Evolutionary conservation across 805 yeast genomes (phyloP), one percentile per base, ranked within the genome.

Genomic region (Ogataea haglerorum): DNA sequence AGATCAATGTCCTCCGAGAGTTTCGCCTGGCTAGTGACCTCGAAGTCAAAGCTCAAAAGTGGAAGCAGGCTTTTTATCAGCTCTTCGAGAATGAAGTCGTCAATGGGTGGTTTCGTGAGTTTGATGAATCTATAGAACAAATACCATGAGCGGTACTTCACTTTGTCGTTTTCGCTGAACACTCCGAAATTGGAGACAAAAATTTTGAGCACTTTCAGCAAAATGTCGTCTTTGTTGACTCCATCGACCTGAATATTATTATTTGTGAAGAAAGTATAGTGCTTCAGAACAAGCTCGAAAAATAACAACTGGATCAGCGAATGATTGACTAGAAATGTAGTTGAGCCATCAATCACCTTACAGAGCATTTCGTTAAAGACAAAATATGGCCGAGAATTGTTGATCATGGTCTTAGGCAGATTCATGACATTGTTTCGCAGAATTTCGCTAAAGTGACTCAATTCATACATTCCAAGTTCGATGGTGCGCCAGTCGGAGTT

Each of bases 131-230:
- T 76, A 55, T 82, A 82, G 53, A 91, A 87, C 48, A 90, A 68
- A 60, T 87, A 91, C 96, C 98, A 93, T 30, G 95, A 75, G 60
- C 97, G 80, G 41, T 78, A 71, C 53, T 89, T 80, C 4, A 90
- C 96, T 46, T 79, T 83, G 43, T 75, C 83, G 49, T 75, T 71
- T 5, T 72, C 69, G 63, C 83, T 87, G 61, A 87, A 89, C 46
- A 91, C 75, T 12, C 97, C 98, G 51, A 82, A 73, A 25, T 80
- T 80, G 13, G 93, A 79, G 32, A 88, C 78, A 58, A 93, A 91
- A 16, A 85, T 74, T 51, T 85, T 85, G 43, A 91, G 68, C 14
- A 88, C 77, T 44, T 81, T 75, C 45, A 74, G 60, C 9, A 85
- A 68, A 29, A 85, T 67, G 21, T 72, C 76, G 34, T 69, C 64